Conservation (phyloP, 2,329 filamentous ascomycete species). For the Penicillium italicum region DNA sequence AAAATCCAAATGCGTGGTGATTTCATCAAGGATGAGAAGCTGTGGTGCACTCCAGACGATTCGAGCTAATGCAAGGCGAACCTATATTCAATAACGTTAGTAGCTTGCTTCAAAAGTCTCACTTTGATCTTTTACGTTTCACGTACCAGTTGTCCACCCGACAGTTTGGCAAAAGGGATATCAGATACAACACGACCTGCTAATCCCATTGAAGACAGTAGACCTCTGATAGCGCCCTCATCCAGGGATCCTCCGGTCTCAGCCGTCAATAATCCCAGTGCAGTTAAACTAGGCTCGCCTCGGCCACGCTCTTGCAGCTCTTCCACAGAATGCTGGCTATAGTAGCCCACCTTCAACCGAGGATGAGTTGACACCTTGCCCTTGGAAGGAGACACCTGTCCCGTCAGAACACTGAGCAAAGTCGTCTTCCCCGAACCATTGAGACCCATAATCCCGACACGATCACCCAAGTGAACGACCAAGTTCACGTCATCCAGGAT, state of each 20-base stretch:
- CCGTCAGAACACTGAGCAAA: constrained; percentile 67
- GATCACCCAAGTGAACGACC: constrained; percentile 68
- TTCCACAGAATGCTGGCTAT: constrained; percentile 76
- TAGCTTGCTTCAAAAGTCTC: not conserved
- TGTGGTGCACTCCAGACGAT: constrained; percentile 68
- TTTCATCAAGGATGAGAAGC: constrained; percentile 72
- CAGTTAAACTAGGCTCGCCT: constrained; percentile 56
- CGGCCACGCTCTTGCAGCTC: constrained; percentile 57
- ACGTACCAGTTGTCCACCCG: constrained; percentile 71
- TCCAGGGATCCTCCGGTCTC: constrained; percentile 52
- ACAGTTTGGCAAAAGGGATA: constrained; percentile 68
- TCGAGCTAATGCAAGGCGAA: constrained; percentile 62
- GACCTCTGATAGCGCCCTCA: constrained; percentile 64
- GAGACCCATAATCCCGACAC: constrained; percentile 71
- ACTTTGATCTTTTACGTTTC: constrained; percentile 20
- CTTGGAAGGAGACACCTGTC: constrained; percentile 54
- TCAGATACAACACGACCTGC: constrained; percentile 68
- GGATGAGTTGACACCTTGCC: constrained; percentile 66
- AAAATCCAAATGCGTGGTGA: constrained; percentile 81
- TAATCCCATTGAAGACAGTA: constrained; percentile 67
- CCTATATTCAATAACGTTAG: constrained; percentile 26
- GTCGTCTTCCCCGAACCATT: constrained; percentile 84
- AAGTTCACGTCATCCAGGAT: constrained; percentile 63
- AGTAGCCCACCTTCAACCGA: constrained; percentile 68
- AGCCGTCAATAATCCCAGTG: constrained; percentile 59